Evolutionary conservation across 2,329 filamentous ascomycete species (phyloP).

Genomic region (Plectosphaerella sp.): DNA sequence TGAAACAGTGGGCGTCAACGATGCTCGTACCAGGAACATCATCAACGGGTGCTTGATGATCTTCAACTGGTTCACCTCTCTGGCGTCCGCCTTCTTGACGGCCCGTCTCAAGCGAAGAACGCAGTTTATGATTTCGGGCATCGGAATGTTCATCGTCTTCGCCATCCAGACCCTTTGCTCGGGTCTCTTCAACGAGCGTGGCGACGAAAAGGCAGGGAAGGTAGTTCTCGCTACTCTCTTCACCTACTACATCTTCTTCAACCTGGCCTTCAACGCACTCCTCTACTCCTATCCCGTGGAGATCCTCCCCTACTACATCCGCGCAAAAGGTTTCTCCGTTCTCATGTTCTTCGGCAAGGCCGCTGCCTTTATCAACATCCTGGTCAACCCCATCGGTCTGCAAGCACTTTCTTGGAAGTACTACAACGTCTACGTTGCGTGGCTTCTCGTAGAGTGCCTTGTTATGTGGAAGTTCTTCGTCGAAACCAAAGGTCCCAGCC

Average conservation of each 20-base stretch:
- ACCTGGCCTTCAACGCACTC: slow-evolving; percentile 29
- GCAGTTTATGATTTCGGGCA: slow-evolving; percentile 23
- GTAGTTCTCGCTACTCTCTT: slow-evolving; percentile 30
- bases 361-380: slow-evolving; percentile 20
- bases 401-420: slow-evolving; percentile 46
- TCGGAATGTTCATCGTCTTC: slow-evolving; percentile 28
- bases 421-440: slow-evolving; percentile 50
- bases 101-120: slow-evolving; percentile 22
- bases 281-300: slow-evolving; percentile 37
- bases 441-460: slow-evolving; percentile 31
- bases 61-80: slow-evolving; percentile 8
- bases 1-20: slow-evolving; percentile 21
- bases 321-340: slow-evolving; percentile 41
- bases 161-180: slow-evolving; percentile 30
- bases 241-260: slow-evolving; percentile 30
- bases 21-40: slow-evolving; percentile 27
- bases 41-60: slow-evolving; percentile 30
- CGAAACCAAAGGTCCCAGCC: slow-evolving; percentile 22
- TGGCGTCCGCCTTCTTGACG: slow-evolving; percentile 16
- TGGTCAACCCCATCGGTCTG: slow-evolving; percentile 48
- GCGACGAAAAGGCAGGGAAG: slow-evolving; percentile 23
- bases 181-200: slow-evolving; percentile 11
- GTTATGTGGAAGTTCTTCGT: slow-evolving; percentile 22
- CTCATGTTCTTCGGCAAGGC: slow-evolving; percentile 13
- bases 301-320: slow-evolving; percentile 46